A percentile compares a stretch with the other conserved stretches of the same genome.
Evolutionary conservation across 805 yeast species (phyloP).

Genomic region (Candida vartiovaarae): DNA sequence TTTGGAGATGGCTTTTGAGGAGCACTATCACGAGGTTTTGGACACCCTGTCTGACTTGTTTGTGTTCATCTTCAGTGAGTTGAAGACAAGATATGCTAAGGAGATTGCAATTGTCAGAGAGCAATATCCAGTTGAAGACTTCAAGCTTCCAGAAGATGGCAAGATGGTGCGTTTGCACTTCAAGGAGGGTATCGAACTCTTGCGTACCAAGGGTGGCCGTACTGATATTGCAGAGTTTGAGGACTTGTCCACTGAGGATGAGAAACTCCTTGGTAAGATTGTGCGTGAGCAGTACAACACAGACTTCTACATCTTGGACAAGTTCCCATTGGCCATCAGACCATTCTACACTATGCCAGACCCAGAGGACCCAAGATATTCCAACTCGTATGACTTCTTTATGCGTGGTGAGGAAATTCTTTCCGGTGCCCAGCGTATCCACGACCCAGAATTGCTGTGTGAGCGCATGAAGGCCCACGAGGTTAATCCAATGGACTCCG

Average conservation of each 20-base stretch:
- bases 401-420: slow-evolving; percentile 99
- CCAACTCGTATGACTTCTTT: slow-evolving; percentile 98
- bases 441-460: slow-evolving; percentile 76
- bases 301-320: slow-evolving; percentile 96
- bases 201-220: slow-evolving; percentile 80
- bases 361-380: slow-evolving; percentile 82
- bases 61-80: slow-evolving; percentile 79
- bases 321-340: slow-evolving; percentile 93
- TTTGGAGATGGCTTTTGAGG: slow-evolving; percentile 96
- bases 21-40: slow-evolving; percentile 90
- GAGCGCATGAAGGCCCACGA: slow-evolving; percentile 81
- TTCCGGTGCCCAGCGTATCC: slow-evolving; percentile 99
- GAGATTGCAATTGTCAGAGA: slow-evolving; percentile 87
- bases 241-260: slow-evolving; percentile 91
- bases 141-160: slow-evolving; percentile 88
- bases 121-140: slow-evolving; percentile 97
- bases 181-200: slow-evolving; percentile 84
- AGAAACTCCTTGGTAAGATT: slow-evolving; percentile 83
- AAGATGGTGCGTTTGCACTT: slow-evolving; percentile 86
- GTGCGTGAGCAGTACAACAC: slow-evolving; percentile 94
- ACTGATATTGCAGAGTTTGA: slow-evolving; percentile 73
- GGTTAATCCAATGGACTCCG: slow-evolving; percentile 73
- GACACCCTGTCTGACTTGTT: slow-evolving; percentile 64
- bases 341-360: slow-evolving; percentile 99
- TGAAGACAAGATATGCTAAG: slow-evolving; percentile 68